Evolutionary conservation across 768 basidiomycete genomes (phyloP).

Genomic region (Tricholoma hemisulphureum): DNA sequence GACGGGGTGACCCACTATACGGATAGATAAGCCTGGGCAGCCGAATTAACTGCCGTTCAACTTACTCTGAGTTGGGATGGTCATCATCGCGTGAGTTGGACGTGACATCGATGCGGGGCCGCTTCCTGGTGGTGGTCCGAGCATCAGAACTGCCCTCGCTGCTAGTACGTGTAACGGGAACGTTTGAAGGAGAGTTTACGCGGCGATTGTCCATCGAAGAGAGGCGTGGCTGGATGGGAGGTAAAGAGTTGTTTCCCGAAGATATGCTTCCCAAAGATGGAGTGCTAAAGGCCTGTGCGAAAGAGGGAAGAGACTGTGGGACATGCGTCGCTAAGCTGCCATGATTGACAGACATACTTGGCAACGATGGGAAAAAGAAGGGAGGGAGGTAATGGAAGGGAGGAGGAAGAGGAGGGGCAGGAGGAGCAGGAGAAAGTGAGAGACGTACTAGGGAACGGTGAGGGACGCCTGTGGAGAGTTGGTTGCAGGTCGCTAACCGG

Average conservation of each 20-base stretch:
- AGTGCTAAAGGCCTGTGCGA: conserved; percentile 70
- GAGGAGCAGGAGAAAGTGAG: conserved; percentile 8
- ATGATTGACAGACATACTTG: conserved; percentile 42
- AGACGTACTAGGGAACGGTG: conserved; percentile 8
- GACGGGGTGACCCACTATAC: conserved; percentile 43
- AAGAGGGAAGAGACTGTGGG: conserved; percentile 72
- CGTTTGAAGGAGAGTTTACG: conserved; percentile 30
- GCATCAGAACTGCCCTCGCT: conserved; percentile 29
- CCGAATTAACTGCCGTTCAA: conserved; percentile 21
- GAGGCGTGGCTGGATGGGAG: conserved; percentile 57
- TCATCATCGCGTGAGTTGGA: conserved; percentile 36
- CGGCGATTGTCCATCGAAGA: conserved; percentile 33
- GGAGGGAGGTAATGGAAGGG: background rate
- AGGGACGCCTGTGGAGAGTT: conserved; percentile 8
- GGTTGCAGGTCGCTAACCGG: too few relatives aligned
- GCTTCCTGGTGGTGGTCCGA: conserved; percentile 40
- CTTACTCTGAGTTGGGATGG: conserved; percentile 46
- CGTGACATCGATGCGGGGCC: conserved; percentile 41
- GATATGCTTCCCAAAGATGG: conserved; percentile 53
- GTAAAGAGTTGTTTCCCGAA: conserved; percentile 54
- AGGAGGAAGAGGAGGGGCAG: background rate
- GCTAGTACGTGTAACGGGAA: conserved; percentile 21
- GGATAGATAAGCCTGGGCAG: conserved; percentile 7
- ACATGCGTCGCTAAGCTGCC: conserved; percentile 44
- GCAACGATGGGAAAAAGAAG: conserved; percentile 9